Base-by-base conservation (phyloP, 441 rosid species). In the Francoa sonchifolia region DNA sequence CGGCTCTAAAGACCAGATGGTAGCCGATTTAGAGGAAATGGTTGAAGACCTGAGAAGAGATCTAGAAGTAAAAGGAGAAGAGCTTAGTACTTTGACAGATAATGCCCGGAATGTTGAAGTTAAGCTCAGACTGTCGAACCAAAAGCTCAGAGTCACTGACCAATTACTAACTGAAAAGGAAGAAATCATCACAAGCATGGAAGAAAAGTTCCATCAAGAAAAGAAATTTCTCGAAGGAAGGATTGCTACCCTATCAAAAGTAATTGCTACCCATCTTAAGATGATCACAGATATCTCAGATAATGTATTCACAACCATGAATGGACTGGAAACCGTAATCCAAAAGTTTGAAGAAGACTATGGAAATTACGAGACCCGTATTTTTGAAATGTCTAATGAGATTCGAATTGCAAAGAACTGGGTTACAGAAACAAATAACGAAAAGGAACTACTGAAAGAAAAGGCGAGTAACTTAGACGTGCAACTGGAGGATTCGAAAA, bases 111-210 rank as follows among this genome's bases (percentile, higher is more conserved):
- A 50, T 8, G 71, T 82, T 5, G 99, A 86, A 63, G 88, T 90
- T 4, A 76, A 72, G 65, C 95, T 86, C 26, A 78, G 94, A 17
- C 50, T 92, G 42, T 86, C 99, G 5, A 92, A 79, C 77, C 99
- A 92, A 78, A 86, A 92, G 59, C 93, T 83, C 23, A 76, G 96
- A 33, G 67, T 92, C 57, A 80, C 95, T 0, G 94, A 90, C 21
- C 99, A 90, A 45, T 59, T 74, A 34, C 69, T 90, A 8, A 44
- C 66, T 0, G 95, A 86, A 75, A 82, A 59, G 39, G 99, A 90
- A 67, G 90, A 76, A 42, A 57, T 54, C 48, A 58, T 63, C 48
- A 69, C 63, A 64, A 68, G 59, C 39, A 69, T 74, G 7, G 94
- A 82, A 71, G 76, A 68, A 28, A 68, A 62, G 65, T 68, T 71